Evolutionary conservation across 2,329 filamentous ascomycete genomes (phyloP).

Genomic region (Aspergillus oerlinghausenensis): DNA sequence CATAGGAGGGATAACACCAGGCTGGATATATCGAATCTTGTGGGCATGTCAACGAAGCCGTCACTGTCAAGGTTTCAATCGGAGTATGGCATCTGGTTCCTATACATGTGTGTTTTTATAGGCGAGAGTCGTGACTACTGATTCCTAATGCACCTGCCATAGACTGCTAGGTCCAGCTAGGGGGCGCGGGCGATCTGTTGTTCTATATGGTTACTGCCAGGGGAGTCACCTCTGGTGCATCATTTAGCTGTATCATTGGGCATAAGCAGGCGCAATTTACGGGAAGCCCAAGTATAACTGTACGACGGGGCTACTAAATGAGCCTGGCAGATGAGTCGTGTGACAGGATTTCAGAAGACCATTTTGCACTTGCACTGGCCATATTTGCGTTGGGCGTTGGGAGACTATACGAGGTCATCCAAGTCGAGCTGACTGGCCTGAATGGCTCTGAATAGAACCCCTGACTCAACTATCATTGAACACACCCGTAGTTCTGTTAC

Average conservation of each 20-base stretch:
- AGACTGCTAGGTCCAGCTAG: neutral
- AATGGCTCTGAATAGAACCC: neutral
- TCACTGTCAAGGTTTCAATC: neutral
- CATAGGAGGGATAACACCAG: too few species aligned
- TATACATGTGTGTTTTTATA: neutral
- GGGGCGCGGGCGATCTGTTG: neutral
- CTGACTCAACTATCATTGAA: neutral
- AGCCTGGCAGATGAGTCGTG: neutral
- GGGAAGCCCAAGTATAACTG: neutral
- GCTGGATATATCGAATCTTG: too few species aligned
- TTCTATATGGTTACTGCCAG: neutral
- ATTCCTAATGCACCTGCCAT: neutral
- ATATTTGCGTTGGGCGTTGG: neutral
- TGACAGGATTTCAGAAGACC: neutral
- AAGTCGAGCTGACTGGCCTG: neutral
- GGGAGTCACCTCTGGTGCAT: neutral
- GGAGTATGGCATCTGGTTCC: neutral
- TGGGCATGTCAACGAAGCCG: too few species aligned
- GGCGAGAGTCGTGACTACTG: neutral
- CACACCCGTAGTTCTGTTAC: neutral
- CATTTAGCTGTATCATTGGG: neutral
- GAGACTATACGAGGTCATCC: neutral
- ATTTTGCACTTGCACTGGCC: neutral
- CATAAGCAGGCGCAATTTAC: neutral
- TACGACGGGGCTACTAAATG: neutral